Base-by-base conservation (phyloP, 192 early-diverging fungal genomes). In the Coemansia sp. region DNA sequence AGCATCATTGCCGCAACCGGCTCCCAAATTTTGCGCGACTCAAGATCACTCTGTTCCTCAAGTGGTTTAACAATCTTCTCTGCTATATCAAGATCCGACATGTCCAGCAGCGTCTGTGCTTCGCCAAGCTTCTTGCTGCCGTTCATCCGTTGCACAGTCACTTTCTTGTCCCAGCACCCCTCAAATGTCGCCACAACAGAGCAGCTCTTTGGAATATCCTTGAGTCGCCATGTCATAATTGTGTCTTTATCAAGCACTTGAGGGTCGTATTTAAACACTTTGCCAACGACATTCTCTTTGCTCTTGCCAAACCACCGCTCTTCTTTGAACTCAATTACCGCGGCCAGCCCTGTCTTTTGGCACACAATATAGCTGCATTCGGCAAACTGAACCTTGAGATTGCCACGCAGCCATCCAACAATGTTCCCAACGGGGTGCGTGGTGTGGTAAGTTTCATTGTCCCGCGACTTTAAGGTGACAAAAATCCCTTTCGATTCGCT, bases 271-370 rank as follows among this genome's bases (percentile, higher is more conserved):
- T 71, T 80, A 73, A 87, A 89, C 45, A 92, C 83, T 67, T 86
- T 88, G 12, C 89, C 91, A 16, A 85, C 76, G 7, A 92, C 76
- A n/a, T 85, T 87, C 54, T 90, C 88, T 67, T 86, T 87, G 41
- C 84, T 78, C 55, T 87, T 86, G 20, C 87, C 86, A 71, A 92
- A 88, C 84, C 84, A 90, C 67, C 86, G 81, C 79, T 91, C 91
- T 61, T 90, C 89, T 70, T 91, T 93, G 73, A 90, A 93, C 70
- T 86, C 83, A 38, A 91, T 61, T 16, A 90, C 72, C 41, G 86
- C 74, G 37, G 86, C 86, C 53, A 93, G 71, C 20, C 83, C 83
- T 25, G 87, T 86, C 57, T 88, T 80, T 8, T 82, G 78, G 69
- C 91, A 93, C 6, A 85, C 83, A 43, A 93, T 83, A 48, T 85